Conservation (phyloP, 352 stramenopile species). For the Pythium aquatile region DNA sequence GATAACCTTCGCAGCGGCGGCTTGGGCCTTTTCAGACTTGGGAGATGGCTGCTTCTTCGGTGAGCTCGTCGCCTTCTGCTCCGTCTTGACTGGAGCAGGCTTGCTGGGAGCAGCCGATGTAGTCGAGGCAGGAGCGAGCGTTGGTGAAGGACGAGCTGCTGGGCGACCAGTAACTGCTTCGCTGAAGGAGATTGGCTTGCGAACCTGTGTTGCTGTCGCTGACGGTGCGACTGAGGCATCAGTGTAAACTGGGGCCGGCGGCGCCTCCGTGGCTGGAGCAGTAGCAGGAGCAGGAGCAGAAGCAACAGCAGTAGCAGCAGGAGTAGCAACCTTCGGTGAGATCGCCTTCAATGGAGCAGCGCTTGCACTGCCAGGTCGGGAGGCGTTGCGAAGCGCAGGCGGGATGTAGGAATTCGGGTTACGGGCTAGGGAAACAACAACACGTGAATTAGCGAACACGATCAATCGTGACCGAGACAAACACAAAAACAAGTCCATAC, state of each 20-base stretch:
- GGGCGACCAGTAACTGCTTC: constrained; percentile 58
- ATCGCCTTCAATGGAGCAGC: constrained; percentile 17
- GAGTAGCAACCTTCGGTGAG: constrained; percentile 15
- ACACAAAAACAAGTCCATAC: background rate
- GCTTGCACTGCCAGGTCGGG: constrained; percentile 39
- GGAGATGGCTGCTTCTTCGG: constrained; percentile 18
- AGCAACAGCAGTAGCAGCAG: background rate
- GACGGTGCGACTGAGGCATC: background rate
- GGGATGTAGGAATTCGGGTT: constrained; percentile 61
- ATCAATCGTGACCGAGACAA: background rate
- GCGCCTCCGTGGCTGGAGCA: background rate
- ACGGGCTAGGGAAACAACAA: constrained; percentile 10
- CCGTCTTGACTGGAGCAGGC: constrained; percentile 15
- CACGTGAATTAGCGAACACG: background rate
- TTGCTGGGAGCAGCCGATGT: background rate
- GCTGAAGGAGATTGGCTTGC: constrained; percentile 70
- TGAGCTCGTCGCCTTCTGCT: constrained; percentile 13
- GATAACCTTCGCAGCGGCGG: background rate
- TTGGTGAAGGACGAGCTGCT: constrained; percentile 10
- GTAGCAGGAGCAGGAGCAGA: constrained; percentile 4
- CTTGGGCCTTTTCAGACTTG: constrained; percentile 6
- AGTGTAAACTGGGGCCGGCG: background rate
- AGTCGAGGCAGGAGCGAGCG: constrained; percentile 4
- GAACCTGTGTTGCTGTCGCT: constrained; percentile 15
- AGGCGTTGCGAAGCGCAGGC: constrained; percentile 53